Evolutionary conservation across 1,139 yeast species (phyloP).

Genomic region (Saccharomycopsis hybrid): DNA sequence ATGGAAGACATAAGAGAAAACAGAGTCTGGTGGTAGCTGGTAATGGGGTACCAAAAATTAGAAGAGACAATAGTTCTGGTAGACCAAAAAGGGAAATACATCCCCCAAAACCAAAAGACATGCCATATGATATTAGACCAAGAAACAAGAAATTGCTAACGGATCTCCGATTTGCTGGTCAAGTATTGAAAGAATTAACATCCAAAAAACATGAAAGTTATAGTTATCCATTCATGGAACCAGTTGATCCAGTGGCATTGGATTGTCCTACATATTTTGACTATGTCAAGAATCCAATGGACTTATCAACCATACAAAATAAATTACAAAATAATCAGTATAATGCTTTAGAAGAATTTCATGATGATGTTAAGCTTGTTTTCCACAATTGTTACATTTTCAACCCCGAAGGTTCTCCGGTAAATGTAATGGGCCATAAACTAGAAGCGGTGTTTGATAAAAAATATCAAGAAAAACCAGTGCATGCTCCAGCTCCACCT

Average conservation of each 20-base stretch:
- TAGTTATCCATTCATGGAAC: constrained; percentile 85
- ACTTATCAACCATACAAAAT: constrained; percentile 74
- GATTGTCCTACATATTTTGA: constrained; percentile 88
- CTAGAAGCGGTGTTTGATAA: constrained; percentile 80
- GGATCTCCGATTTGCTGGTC: constrained; percentile 81
- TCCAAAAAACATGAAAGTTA: constrained; percentile 79
- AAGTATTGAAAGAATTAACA: constrained; percentile 71
- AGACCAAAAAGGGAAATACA: constrained; percentile 95
- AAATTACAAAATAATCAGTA: constrained; percentile 83
- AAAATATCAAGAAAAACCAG: constrained; percentile 88
- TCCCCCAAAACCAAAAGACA: constrained; percentile 92
- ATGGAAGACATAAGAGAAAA: constrained; percentile 25
- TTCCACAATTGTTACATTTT: constrained; percentile 85
- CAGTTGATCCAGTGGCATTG: constrained; percentile 93
- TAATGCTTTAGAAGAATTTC: constrained; percentile 84
- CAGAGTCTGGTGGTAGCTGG: constrained; percentile 30
- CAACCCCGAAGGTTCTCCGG: constrained; percentile 95
- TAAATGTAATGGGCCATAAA: constrained; percentile 90
- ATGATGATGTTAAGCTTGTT: constrained; percentile 71
- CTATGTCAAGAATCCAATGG: constrained; percentile 90
- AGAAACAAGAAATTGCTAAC: constrained; percentile 88
- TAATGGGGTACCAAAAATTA: constrained; percentile 47
- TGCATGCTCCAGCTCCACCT: constrained; percentile 56
- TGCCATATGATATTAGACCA: constrained; percentile 87
- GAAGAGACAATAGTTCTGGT: constrained; percentile 61